Evolutionary conservation across 2,329 filamentous ascomycete genomes (phyloP).

Genomic region (Cladosporium sp.): DNA sequence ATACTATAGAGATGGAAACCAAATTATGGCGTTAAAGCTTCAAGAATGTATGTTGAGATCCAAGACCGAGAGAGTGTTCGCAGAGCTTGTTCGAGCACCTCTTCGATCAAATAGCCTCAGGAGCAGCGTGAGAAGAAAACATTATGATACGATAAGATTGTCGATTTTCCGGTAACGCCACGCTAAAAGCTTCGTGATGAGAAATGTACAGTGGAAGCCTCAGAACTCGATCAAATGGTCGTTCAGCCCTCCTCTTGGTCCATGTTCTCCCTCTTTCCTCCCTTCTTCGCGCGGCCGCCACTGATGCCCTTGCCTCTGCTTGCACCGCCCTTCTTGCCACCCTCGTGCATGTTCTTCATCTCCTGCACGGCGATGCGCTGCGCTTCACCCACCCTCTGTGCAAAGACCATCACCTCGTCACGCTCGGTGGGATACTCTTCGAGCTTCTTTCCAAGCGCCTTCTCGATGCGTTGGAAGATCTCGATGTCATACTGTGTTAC

Average conservation of each 20-base stretch:
- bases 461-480: constrained; percentile 76
- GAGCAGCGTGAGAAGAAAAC: too few species aligned
- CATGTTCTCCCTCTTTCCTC: constrained; percentile 60
- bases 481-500: constrained; percentile 87
- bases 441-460: constrained; percentile 73
- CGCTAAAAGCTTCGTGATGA: not conserved
- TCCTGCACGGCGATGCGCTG: constrained; percentile 74
- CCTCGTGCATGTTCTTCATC: constrained; percentile 76
- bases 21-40: too few species aligned
- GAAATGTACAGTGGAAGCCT: not conserved
- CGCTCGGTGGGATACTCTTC: constrained; percentile 65
- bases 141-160: not conserved
- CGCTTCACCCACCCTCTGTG: constrained; percentile 73
- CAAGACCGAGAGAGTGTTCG: too few species aligned
- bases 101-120: too few species aligned
- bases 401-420: constrained; percentile 82
- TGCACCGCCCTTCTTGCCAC: constrained; percentile 47
- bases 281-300: constrained; percentile 50
- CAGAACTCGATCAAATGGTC: not conserved
- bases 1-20: not conserved
- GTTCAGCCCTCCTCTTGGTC: constrained; percentile 64
- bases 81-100: too few species aligned
- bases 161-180: not conserved
- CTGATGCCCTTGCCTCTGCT: constrained; percentile 46
- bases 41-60: too few species aligned